Conservation (phyloP, 1,139 yeast genomes). For the Wickerhamiella pararugosa region DNA sequence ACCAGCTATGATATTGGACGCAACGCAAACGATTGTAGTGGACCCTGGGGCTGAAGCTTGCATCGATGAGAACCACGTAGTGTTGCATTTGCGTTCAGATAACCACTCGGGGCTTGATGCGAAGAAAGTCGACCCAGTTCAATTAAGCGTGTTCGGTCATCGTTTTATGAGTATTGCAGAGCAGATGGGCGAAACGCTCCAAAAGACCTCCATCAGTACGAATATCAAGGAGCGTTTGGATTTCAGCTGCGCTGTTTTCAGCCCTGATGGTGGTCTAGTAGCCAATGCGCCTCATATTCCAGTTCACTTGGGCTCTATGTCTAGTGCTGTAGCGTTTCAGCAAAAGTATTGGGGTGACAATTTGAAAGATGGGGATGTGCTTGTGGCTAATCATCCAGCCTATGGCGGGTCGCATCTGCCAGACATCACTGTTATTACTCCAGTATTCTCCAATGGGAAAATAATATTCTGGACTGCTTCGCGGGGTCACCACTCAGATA, state of each 20-base stretch:
- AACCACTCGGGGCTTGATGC: conserved; percentile 10
- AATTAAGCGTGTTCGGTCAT: conserved; percentile 66
- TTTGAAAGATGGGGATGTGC: conserved; percentile 52
- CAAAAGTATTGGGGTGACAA: conserved; percentile 47
- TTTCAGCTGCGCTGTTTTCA: conserved; percentile 74
- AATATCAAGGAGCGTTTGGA: conserved; percentile 74
- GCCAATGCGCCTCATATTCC: conserved; percentile 87
- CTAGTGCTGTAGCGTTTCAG: conserved; percentile 63
- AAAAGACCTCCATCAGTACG: conserved; percentile 72
- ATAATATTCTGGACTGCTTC: conserved; percentile 49
- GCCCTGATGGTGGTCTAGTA: conserved; percentile 56
- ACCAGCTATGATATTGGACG: conserved; percentile 75
- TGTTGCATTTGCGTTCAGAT: conserved; percentile 25
- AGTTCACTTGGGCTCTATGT: conserved; percentile 78
- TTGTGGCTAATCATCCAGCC: conserved; percentile 65
- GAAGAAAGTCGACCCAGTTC: conserved; percentile 41
- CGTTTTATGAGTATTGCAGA: conserved; percentile 82
- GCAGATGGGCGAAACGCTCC: conserved; percentile 73
- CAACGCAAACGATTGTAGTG: conserved; percentile 72
- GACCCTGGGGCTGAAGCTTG: conserved; percentile 59
- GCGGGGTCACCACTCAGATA: conserved; percentile 55
- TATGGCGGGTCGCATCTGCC: conserved; percentile 77
- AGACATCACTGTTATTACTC: conserved; percentile 66
- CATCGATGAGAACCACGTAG: conserved; percentile 45
- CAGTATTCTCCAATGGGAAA: conserved; percentile 39